These are phyloP conservation scores for Russula foetens DNA, from an alignment of 768 basidiomycete species.

Conservation along the genomic window DNA sequence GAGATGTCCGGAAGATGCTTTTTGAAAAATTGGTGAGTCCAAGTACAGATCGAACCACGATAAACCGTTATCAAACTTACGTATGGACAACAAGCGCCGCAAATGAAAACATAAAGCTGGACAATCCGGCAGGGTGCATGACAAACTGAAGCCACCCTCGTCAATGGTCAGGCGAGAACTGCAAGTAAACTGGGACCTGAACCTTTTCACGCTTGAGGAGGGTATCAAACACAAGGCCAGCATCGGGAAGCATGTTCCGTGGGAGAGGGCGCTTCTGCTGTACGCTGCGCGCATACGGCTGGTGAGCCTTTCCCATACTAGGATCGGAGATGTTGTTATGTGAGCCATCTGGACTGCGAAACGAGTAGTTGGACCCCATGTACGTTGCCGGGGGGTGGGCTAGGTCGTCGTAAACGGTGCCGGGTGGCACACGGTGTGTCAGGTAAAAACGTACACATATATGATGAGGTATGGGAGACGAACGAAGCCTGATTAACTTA, in stretches of 20 bases:
- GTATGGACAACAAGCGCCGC: conserved; percentile 79
- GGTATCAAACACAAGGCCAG: too few relatives aligned
- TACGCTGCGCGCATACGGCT: conserved; percentile 75
- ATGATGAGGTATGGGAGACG: background rate
- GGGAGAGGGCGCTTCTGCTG: conserved; percentile 61
- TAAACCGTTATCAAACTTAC: too few relatives aligned
- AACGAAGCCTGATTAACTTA: conserved; percentile 44
- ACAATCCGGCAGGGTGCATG: conserved; percentile 71
- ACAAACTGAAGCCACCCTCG: conserved; percentile 41
- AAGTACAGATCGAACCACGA: too few relatives aligned
- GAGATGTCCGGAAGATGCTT: too few relatives aligned
- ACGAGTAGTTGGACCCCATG: too few relatives aligned
- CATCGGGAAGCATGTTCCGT: conserved; percentile 64
- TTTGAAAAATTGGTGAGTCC: background rate
- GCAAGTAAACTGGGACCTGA: too few relatives aligned
- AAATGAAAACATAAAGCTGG: conserved; percentile 72
- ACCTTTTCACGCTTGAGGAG: too few relatives aligned
- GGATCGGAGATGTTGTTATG: conserved; percentile 68
- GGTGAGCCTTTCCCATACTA: conserved; percentile 67
- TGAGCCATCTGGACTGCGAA: too few relatives aligned
- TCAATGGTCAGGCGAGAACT: background rate
- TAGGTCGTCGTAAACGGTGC: conserved; percentile 75
- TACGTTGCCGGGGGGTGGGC: conserved; percentile 70
- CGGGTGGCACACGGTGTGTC: too few relatives aligned
- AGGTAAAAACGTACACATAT: background rate